A percentile compares a stretch with the other conserved stretches of the same genome.
Evolutionary conservation across 192 early-diverging fungal species (phyloP).

Genomic region (Gryganskiella cystojenkinii): DNA sequence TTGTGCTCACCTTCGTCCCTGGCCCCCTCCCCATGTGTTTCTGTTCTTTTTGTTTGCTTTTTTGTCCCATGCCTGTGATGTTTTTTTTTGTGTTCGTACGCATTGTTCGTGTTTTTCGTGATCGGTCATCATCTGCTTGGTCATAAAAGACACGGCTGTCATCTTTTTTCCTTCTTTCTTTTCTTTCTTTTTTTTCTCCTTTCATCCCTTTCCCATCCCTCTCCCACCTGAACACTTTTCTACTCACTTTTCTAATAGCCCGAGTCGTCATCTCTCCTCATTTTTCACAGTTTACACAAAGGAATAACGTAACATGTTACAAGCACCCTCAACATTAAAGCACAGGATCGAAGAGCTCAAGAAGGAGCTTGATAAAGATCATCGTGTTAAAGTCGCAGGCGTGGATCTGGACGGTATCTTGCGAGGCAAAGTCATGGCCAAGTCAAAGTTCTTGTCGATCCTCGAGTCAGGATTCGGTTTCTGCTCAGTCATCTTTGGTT

Average conservation of each 20-base stretch:
- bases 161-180: neutral
- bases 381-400: constrained; percentile 67
- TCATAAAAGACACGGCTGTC: neutral
- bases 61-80: no score
- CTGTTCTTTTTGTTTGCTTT: no score
- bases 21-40: no score
- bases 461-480: constrained; percentile 80
- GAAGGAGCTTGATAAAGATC: constrained; percentile 52
- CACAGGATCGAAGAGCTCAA: constrained; percentile 38
- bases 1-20: no score
- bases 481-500: constrained; percentile 81
- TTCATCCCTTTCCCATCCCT: no score
- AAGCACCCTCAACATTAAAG: neutral
- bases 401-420: constrained; percentile 80
- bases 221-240: no score
- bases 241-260: no score
- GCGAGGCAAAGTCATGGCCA: constrained; percentile 76
- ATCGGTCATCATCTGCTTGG: neutral
- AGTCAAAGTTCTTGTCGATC: constrained; percentile 72
- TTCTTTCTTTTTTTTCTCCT: neutral
- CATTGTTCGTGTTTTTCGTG: neutral
- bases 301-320: neutral
- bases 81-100: neutral
- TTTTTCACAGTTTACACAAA: no score
- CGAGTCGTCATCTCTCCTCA: no score